Conservation (phyloP, 108 stramenopile species). For the Chaetoceros tenuissimus region DNA sequence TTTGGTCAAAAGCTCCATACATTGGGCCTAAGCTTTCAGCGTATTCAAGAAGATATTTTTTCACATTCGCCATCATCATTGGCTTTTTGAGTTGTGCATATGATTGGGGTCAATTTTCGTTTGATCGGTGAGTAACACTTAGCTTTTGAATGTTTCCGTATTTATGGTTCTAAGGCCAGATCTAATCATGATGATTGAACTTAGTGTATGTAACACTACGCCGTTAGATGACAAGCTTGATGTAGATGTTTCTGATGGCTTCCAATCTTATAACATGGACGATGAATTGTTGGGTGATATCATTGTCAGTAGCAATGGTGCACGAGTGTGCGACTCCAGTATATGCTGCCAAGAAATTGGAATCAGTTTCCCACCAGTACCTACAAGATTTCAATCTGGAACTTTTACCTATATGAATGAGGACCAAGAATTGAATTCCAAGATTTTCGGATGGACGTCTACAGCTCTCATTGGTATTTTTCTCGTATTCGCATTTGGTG, state of each 20-base stretch:
- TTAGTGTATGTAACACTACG: no score
- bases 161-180: no score
- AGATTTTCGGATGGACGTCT: conserved; percentile 53
- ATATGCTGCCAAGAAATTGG: background rate
- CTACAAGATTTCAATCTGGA: conserved; percentile 31
- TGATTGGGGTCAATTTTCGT: conserved; percentile 52
- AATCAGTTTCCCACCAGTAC: conserved; percentile 28
- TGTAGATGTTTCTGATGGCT: no score
- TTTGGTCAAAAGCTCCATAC: conserved; percentile 45
- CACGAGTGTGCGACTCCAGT: background rate
- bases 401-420: conserved; percentile 65
- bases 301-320: no score
- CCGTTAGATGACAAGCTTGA: no score
- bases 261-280: no score
- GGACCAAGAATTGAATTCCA: conserved; percentile 53
- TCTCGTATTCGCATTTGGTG: background rate
- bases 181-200: no score
- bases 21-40: conserved; percentile 43
- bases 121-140: no score
- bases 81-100: conserved; percentile 33
- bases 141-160: no score
- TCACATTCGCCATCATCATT: conserved; percentile 36
- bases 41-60: conserved; percentile 60
- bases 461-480: background rate
- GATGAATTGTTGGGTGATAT: no score